Evolutionary conservation across 352 stramenopile species (phyloP).

Genomic region (Pythium scleroteichum): DNA sequence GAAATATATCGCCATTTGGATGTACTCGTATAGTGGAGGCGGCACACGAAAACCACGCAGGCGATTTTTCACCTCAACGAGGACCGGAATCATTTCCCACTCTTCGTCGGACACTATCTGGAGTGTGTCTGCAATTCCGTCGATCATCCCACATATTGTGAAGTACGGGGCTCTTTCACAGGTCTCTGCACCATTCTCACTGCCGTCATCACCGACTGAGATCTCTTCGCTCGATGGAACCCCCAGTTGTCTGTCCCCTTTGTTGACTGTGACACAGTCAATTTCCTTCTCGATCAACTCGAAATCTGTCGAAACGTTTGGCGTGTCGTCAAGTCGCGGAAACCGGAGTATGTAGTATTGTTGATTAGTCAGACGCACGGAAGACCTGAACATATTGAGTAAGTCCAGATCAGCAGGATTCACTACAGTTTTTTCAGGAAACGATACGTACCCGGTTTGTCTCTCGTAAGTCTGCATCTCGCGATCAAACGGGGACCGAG

Average conservation of each 20-base stretch:
- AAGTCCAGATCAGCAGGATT: too few species aligned
- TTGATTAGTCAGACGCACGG: constrained; percentile 67
- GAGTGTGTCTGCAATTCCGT: constrained; percentile 64
- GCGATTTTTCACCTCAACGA: constrained; percentile 83
- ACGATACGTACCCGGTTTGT: constrained; percentile 41
- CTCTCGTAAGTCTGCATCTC: constrained; percentile 49
- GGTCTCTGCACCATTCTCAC: too few species aligned
- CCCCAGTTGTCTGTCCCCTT: background rate
- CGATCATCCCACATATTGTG: constrained; percentile 81
- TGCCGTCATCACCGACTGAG: too few species aligned
- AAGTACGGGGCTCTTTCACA: background rate
- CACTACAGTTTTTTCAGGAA: background rate
- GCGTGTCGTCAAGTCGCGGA: constrained; percentile 26
- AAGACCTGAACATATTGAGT: constrained; percentile 15
- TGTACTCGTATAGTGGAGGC: constrained; percentile 68
- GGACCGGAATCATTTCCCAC: constrained; percentile 58
- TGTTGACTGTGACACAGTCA: background rate
- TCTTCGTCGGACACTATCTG: constrained; percentile 53
- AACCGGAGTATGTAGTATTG: constrained; percentile 71
- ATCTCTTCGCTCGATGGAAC: too few species aligned
- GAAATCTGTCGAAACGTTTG: background rate
- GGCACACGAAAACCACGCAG: constrained; percentile 58
- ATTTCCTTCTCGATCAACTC: constrained; percentile 26
- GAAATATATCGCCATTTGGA: constrained; percentile 83
- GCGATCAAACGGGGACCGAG: background rate